These are phyloP conservation scores for Fonsecaea pedrosoi DNA, from an alignment of 2,329 filamentous ascomycete genomes.

Conservation along the genomic window DNA sequence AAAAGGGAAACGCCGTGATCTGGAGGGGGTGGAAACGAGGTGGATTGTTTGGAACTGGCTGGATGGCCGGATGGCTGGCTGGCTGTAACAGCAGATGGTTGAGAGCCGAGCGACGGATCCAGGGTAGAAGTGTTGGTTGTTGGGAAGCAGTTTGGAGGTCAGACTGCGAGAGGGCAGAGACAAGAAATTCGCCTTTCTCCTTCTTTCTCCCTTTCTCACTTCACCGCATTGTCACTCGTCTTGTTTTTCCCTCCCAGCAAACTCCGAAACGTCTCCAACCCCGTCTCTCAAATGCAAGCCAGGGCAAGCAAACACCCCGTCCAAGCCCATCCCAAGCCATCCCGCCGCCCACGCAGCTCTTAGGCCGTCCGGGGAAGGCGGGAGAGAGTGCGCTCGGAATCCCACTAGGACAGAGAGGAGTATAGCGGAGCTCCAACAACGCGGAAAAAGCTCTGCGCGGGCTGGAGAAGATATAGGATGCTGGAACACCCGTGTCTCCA, in stretches of 20 bases:
- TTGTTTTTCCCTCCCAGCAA: not conserved
- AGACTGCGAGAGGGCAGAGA: not conserved
- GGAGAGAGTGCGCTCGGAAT: slow-evolving; percentile 15
- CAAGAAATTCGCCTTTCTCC: not conserved
- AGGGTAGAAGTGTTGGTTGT: not conserved
- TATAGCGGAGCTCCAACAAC: slow-evolving; percentile 12
- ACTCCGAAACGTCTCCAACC: slow-evolving; percentile 17
- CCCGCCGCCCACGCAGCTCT: slow-evolving; percentile 13
- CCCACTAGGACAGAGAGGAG: slow-evolving; percentile 14
- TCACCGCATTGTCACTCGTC: slow-evolving; percentile 14
- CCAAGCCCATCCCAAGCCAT: not conserved
- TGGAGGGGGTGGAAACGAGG: not conserved
- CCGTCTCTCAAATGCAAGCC: slow-evolving; percentile 9
- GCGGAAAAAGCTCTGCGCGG: slow-evolving; percentile 13
- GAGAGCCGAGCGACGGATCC: slow-evolving; percentile 4
- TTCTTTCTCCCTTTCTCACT: not conserved
- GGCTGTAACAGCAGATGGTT: not conserved
- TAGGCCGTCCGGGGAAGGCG: slow-evolving; percentile 26
- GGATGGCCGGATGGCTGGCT: not conserved
- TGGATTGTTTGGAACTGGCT: not conserved
- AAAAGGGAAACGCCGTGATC: not conserved
- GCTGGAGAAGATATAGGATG: slow-evolving; percentile 12
- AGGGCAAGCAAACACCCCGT: slow-evolving; percentile 5
- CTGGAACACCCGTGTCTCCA: slow-evolving; percentile 12
- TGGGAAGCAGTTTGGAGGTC: not conserved